Conservation (phyloP, 495 filamentous ascomycete genomes). For the Tetracladium setigerum region DNA sequence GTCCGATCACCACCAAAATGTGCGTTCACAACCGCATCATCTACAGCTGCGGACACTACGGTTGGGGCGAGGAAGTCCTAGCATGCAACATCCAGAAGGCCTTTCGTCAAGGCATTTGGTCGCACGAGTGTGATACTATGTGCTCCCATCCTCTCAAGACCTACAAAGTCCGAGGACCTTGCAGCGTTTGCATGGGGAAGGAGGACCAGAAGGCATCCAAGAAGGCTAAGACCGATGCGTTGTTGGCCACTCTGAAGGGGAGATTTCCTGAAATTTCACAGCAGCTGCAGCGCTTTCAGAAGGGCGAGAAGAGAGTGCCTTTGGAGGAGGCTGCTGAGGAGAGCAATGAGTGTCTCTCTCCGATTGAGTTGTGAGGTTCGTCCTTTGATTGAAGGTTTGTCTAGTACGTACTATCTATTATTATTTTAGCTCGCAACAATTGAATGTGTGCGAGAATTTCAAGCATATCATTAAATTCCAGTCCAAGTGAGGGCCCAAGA, state of each 20-base stretch:
- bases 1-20: conserved; percentile 12
- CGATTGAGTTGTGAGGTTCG: no score
- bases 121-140: conserved; percentile 17
- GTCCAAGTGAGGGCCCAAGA: no score
- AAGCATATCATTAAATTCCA: no score
- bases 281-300: no score
- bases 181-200: conserved; percentile 11
- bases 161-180: conserved; percentile 7
- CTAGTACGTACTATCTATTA: no score
- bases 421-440: no score
- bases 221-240: neutral
- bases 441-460: no score
- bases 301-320: no score
- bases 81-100: conserved; percentile 15
- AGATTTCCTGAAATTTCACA: neutral
- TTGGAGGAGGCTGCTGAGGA: no score
- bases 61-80: conserved; percentile 10
- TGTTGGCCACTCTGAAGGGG: neutral
- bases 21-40: conserved; percentile 23
- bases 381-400: no score
- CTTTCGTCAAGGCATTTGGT: conserved; percentile 9
- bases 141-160: conserved; percentile 21
- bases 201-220: no score
- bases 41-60: conserved; percentile 22
- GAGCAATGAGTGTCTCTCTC: no score